Evolutionary conservation across 2,329 filamentous ascomycete species (phyloP).

Genomic region (Colletotrichum karsti): DNA sequence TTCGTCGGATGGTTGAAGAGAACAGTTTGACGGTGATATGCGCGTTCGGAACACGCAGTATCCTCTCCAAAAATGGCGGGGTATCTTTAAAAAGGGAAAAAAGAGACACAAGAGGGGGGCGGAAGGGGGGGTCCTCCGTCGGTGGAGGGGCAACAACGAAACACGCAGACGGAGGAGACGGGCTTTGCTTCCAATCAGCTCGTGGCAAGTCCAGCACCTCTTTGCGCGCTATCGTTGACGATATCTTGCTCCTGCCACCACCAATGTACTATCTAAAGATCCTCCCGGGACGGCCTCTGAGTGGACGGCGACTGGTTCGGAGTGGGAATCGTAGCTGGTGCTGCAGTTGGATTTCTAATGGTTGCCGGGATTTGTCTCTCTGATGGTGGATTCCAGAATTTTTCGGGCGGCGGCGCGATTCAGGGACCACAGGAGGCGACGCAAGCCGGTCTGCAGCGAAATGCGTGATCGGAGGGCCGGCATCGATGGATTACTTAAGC

Average conservation of each 20-base stretch:
- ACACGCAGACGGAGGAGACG: neutral
- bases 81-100: constrained; percentile 27
- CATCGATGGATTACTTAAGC: constrained; percentile 15
- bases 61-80: constrained; percentile 25
- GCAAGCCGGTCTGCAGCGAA: neutral
- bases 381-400: constrained; percentile 27
- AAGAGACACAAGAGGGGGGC: constrained; percentile 7
- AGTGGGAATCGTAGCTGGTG: neutral
- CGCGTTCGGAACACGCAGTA: constrained; percentile 30
- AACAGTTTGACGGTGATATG: constrained; percentile 83
- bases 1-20: constrained; percentile 81
- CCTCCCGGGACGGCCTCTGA: constrained; percentile 12
- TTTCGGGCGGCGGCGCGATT: constrained; percentile 18
- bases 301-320: constrained; percentile 9
- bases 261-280: neutral
- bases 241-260: neutral
- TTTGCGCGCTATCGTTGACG: constrained; percentile 9
- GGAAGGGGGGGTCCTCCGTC: neutral
- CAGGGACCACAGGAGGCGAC: neutral
- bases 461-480: constrained; percentile 16
- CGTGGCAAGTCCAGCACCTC: neutral
- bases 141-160: constrained; percentile 21
- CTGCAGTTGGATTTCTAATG: constrained; percentile 23
- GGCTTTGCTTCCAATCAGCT: constrained; percentile 15
- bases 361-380: constrained; percentile 14